These are phyloP conservation scores for Penicillium crustosum DNA, from an alignment of 2,329 filamentous ascomycete genomes.

Conservation along the genomic window DNA sequence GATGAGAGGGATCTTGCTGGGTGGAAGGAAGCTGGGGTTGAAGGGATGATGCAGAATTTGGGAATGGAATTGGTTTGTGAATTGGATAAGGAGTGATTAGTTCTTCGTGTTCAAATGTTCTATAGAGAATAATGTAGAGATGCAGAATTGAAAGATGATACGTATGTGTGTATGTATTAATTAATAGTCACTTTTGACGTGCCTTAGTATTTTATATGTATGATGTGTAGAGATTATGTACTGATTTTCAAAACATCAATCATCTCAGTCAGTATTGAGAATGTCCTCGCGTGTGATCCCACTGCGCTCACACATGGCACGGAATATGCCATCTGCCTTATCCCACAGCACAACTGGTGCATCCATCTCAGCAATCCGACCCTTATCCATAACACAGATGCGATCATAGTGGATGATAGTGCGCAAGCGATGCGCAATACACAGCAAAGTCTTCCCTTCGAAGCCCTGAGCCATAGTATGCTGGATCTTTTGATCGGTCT, in stretches of 20 bases:
- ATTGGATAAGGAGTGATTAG: conserved; percentile 18
- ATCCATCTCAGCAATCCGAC: conserved; percentile 82
- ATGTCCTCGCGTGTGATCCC: conserved; percentile 61
- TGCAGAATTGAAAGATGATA: background rate
- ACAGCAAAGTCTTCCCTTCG: conserved; percentile 80
- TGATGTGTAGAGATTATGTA: background rate
- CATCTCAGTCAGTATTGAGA: conserved; percentile 7
- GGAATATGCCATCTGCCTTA: conserved; percentile 70
- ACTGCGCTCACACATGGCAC: conserved; percentile 84
- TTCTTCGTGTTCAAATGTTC: background rate
- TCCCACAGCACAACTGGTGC: conserved; percentile 73
- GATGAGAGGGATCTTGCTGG: conserved; percentile 23
- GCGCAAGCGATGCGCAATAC: conserved; percentile 86
- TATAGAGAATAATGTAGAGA: background rate
- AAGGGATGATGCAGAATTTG: conserved; percentile 28
- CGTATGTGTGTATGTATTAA: too few species aligned
- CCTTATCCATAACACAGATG: conserved; percentile 94
- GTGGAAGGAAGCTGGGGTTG: conserved; percentile 23
- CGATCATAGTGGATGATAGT: conserved; percentile 94
- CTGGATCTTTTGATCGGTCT: conserved; percentile 95
- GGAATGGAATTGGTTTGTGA: conserved; percentile 29
- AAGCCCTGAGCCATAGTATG: conserved; percentile 82
- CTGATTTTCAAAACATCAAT: conserved; percentile 3
- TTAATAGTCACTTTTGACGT: background rate
- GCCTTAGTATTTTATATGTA: background rate